Percentiles rank a stretch among this genome's conserved stretches.
Evolutionary conservation across 495 filamentous ascomycete genomes (phyloP).

Genomic region (Parathielavia hyrcaniae): DNA sequence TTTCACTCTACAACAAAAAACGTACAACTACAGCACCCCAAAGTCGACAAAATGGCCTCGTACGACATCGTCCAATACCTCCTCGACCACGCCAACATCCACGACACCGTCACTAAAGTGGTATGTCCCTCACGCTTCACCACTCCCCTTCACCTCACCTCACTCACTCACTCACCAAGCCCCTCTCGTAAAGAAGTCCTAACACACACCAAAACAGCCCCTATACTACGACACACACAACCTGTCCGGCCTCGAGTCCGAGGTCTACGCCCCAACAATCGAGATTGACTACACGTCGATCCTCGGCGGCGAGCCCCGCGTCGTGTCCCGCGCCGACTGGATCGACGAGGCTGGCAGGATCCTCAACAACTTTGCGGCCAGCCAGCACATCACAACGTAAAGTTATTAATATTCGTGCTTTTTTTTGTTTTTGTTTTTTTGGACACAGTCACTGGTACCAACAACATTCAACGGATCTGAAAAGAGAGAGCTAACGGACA

Average conservation of each 20-base stretch:
- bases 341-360: constrained; percentile 14
- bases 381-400: constrained; percentile 29
- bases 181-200: neutral
- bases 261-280: constrained; percentile 26
- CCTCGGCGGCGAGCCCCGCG: constrained; percentile 24
- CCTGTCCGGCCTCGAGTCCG: constrained; percentile 16
- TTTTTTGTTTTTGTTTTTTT: neutral
- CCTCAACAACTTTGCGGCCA: constrained; percentile 19
- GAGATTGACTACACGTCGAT: constrained; percentile 32
- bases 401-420: neutral
- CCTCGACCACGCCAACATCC: constrained; percentile 33
- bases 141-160: neutral
- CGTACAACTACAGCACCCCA: neutral
- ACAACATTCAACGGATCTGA: neutral
- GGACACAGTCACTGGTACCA: neutral
- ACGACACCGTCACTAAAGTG: constrained; percentile 26
- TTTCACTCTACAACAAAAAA: too few species aligned
- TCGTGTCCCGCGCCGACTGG: constrained; percentile 23
- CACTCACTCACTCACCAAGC: neutral
- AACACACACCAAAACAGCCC: constrained; percentile 7
- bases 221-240: constrained; percentile 26
- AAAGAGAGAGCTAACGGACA: neutral
- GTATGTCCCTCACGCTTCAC: constrained; percentile 11
- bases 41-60: constrained; percentile 12
- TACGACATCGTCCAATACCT: constrained; percentile 29